Evolutionary conservation across 2,329 filamentous ascomycete genomes (phyloP), one percentile per base, ranked within the genome.

Genomic region (Colletotrichum lupini): DNA sequence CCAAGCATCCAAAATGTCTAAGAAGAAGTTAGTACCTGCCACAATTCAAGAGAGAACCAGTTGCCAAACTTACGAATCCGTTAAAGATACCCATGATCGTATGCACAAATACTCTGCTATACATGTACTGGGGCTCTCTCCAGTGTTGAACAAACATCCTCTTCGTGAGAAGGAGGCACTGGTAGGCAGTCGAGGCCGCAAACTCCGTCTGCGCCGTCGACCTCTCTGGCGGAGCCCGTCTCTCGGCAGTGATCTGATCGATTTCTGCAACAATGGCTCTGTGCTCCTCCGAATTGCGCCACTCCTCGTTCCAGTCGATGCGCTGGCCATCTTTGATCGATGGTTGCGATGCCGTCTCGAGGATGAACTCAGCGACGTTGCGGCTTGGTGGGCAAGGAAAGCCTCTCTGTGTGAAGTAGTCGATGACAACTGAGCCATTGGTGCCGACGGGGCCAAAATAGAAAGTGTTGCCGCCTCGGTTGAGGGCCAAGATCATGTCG

Each of bases 41-140:
- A 26, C 32, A 8, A 8, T 37, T 14, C 1, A 42, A 0, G 5
- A n/a, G 1, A n/a, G 52, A 2, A 52, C 5, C 5, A 11, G 19
- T 1, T 4, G 6, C n/a, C 12, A 4, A 1, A 63, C 72, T 62
- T 19, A 74, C 72, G 14, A 75, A 95, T 26, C 92, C 92, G 82
- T 94, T 94, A 86, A 95, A 94, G 80, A 95, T 90, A 19, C 92
- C 93, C 57, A 93, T 86, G 74, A 94, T 88, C 71, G 94, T 89
- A 4, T 91, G 87, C 42, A 92, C 88, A 81, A 95, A 95, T 30
- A 96, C 83, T 79, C 94, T 95, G 72, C 92, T 91, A 81, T 95
- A 95, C 68, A 94, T 85, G 80, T 95, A 96, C 1, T 90, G 91
- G 0, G 93, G 92, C 74, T 94, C 91, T 16, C 94, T 88, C 93